Conservation (phyloP, 768 basidiomycete species). For the Stropharia rugosoannulata region DNA sequence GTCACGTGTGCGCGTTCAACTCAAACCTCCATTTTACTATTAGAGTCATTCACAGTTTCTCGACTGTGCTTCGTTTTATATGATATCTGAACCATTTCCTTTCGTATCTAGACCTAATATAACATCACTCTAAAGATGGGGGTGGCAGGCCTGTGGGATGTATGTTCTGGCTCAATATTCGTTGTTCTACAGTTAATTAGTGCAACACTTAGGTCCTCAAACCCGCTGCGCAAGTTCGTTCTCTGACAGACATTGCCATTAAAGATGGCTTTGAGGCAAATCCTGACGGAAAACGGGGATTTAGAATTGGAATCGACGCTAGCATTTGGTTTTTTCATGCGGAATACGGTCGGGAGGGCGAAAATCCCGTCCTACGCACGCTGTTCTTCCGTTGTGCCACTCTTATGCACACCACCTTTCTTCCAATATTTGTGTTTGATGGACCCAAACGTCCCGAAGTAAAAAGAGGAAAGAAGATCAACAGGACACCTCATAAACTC, state of each 20-base stretch:
- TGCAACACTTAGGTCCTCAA: slow-evolving; percentile 48
- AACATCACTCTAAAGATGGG: slow-evolving; percentile 25
- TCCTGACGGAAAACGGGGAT: slow-evolving; percentile 62
- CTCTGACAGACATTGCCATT: slow-evolving; percentile 75
- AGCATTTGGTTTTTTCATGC: slow-evolving; percentile 86
- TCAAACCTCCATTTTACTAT: neutral
- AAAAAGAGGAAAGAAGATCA: slow-evolving; percentile 77
- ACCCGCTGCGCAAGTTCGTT: slow-evolving; percentile 69
- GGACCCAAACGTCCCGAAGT: slow-evolving; percentile 79
- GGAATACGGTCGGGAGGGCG: slow-evolving; percentile 72
- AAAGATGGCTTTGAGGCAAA: slow-evolving; percentile 75
- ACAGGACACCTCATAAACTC: slow-evolving; percentile 60
- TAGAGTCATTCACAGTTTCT: neutral
- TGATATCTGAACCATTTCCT: neutral
- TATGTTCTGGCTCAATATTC: slow-evolving; percentile 17
- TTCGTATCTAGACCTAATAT: neutral
- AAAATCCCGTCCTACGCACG: slow-evolving; percentile 84
- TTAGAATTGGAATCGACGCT: slow-evolving; percentile 85
- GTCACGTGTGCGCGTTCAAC: slow-evolving; percentile 6
- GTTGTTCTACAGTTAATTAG: neutral
- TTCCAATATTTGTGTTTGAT: slow-evolving; percentile 92
- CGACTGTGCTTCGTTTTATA: neutral
- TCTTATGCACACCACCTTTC: slow-evolving; percentile 74
- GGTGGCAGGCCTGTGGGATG: slow-evolving; percentile 43
- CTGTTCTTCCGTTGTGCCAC: slow-evolving; percentile 83